Percentiles rank a stretch among this genome's conserved stretches.
phyloP scores from a whole-genome alignment of 1,139 yeast genomes.

The Yarrowia galli region DNA sequence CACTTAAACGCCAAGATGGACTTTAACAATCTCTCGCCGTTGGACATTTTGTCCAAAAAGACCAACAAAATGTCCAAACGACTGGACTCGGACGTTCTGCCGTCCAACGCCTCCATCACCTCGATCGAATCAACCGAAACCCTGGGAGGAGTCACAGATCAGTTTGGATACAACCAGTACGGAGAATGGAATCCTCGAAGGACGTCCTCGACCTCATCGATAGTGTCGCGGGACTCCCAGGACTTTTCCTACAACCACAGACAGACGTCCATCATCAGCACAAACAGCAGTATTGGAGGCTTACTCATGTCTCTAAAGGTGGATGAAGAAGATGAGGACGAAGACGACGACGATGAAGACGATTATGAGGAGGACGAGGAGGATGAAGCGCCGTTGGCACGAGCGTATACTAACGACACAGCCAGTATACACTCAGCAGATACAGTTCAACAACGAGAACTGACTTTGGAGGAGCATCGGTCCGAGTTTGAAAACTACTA shows the following conservation, averaged over 20 bases:
- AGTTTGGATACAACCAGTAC: slow-evolving; percentile 36
- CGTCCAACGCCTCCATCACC: slow-evolving; percentile 31
- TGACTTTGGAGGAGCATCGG: slow-evolving; percentile 37
- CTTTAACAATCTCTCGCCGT: slow-evolving; percentile 46
- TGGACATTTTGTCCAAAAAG: slow-evolving; percentile 48
- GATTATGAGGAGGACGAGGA: slow-evolving; percentile 5
- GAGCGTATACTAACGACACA: slow-evolving; percentile 25
- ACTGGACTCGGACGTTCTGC: slow-evolving; percentile 40
- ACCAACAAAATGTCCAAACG: slow-evolving; percentile 47
- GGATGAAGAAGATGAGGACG: slow-evolving; percentile 35
- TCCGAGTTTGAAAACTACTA: slow-evolving; percentile 37
- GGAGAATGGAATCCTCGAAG: slow-evolving; percentile 38
- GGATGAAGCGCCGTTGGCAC: slow-evolving; percentile 5
- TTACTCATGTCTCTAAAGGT: slow-evolving; percentile 25
- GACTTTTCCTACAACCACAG: slow-evolving; percentile 32
- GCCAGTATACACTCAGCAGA: slow-evolving; percentile 36
- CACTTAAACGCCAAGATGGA: slow-evolving; percentile 36
- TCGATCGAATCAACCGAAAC: slow-evolving; percentile 30
- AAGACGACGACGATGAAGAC: background rate
- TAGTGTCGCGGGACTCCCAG: slow-evolving; percentile 32
- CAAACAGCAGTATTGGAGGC: slow-evolving; percentile 27
- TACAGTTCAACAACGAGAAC: slow-evolving; percentile 28
- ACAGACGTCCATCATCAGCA: slow-evolving; percentile 36
- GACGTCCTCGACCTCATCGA: slow-evolving; percentile 17
- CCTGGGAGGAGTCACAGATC: slow-evolving; percentile 26